Base-by-base conservation (phyloP, 768 basidiomycete genomes). In the Ephemerocybe angulata region DNA sequence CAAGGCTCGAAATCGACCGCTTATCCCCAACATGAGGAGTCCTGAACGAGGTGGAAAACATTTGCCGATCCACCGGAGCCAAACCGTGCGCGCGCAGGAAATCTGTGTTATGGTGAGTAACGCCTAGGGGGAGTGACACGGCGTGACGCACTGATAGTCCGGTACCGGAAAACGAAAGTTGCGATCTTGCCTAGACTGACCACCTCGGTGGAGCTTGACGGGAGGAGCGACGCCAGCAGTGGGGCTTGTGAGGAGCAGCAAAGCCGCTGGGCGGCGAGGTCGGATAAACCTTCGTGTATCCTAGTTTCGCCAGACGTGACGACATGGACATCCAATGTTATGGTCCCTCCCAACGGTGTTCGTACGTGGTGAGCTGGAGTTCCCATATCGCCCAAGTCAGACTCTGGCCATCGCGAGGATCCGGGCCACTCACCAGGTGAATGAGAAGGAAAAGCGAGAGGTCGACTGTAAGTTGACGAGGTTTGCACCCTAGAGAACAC, bases 401-500 rank as follows among this genome's bases (percentile, higher is more conserved):
- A 19, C 42, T 50, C 60, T 28, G 17, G 62, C 61, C 62, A 57
- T 60, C 57, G 63, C 37, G 65, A 61, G 31, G 57, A 56, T 13
- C 30, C 24, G 48, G 38, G 21, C 31, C 28, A 24, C 50, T 22
- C 35, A 55, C 53, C 46, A 22, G 43, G 49, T 7, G 47, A 59
- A 47, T 55, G 57, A 41, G 28, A 51, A 42, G 62, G 61, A 43
- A 67, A 67, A 7, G 64, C 60, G 33, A 67, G 50, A 10, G 66
- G 66, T 33, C 63, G 54, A 58, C 66, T 67, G 3, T 63, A 65
- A 12, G 65, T 69, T 25, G 68, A 62, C 30, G 66, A 66, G 12
- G 65, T 69, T 22, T 66, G 65, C 43, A 69, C 64, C 30, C 64
- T 65, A 46, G 68, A 69, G 54, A 69, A 69, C 19, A 69, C 66